phyloP scores from a whole-genome alignment of 148 eudicot species.

The Gaultheria prostrata region DNA sequence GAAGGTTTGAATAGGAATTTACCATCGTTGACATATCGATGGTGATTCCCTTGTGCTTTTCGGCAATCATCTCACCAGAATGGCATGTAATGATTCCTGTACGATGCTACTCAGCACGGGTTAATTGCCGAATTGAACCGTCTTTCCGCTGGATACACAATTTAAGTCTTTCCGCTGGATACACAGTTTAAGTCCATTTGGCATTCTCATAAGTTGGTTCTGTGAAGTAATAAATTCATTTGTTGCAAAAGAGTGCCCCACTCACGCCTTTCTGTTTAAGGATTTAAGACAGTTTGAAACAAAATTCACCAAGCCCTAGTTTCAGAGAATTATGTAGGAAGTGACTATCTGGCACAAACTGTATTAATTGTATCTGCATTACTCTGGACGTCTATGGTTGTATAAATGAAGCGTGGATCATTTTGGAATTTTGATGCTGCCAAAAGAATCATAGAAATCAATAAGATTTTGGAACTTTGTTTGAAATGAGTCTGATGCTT shows the following conservation, averaged over 20 bases:
- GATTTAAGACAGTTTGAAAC: not conserved
- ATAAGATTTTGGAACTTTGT: too few species aligned
- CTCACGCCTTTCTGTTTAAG: not conserved
- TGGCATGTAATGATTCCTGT: not conserved
- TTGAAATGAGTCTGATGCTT: not conserved
- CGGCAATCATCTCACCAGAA: not conserved
- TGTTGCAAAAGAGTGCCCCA: not conserved
- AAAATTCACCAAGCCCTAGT: not conserved
- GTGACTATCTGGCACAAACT: not conserved
- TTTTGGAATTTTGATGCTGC: not conserved
- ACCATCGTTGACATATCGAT: not conserved
- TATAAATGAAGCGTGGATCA: not conserved
- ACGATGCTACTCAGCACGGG: not conserved
- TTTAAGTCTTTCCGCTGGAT: not conserved
- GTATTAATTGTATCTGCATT: not conserved
- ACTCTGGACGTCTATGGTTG: not conserved
- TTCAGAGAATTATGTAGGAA: not conserved
- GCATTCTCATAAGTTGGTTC: not conserved
- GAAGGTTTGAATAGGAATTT: not conserved
- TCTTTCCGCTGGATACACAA: too few species aligned
- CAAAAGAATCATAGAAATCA: too few species aligned
- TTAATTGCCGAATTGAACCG: not conserved
- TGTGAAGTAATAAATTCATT: not conserved
- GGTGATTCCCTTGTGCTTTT: slow-evolving; percentile 2
- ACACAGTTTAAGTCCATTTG: not conserved